A percentile compares a stretch with the other conserved stretches of the same genome.
phyloP scores from a whole-genome alignment of 176 grass and related monocot species.

The Musa itinerans region DNA sequence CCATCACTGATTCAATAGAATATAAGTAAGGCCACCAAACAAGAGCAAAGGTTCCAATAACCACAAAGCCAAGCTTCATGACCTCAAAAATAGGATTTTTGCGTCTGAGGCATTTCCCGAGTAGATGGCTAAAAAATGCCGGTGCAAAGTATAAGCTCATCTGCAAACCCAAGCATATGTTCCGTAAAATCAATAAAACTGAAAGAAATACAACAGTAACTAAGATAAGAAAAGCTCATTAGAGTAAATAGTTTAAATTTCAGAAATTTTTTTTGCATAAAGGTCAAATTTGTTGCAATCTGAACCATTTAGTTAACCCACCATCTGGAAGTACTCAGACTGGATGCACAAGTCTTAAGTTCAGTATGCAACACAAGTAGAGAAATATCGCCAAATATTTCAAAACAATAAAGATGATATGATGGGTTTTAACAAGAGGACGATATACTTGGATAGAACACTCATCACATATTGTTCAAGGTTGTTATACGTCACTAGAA shows the following conservation, averaged over 20 bases:
- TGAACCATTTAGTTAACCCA: no score
- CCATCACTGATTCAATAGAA: constrained; percentile 54
- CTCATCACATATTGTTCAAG: not conserved
- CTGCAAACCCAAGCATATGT: constrained; percentile 33
- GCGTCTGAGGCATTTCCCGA: constrained; percentile 68
- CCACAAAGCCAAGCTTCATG: constrained; percentile 60
- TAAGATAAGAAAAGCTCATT: not conserved
- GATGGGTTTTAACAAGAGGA: not conserved
- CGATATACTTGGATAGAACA: not conserved
- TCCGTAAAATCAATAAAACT: constrained; percentile 4
- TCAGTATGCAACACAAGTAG: no score
- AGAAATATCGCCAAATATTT: no score
- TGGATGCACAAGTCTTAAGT: no score
- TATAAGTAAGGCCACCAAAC: constrained; percentile 90
- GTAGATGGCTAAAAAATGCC: constrained; percentile 81
- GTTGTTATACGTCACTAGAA: no score
- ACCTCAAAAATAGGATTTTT: constrained; percentile 58
- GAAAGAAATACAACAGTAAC: not conserved
- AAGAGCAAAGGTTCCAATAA: constrained; percentile 69
- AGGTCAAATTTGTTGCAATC: no score
- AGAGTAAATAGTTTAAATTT: not conserved
- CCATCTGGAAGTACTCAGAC: no score
- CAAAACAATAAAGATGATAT: no score
- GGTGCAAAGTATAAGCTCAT: constrained; percentile 97
- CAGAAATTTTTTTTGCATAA: no score